Percentiles rank a stretch among this genome's conserved stretches.
Conservation (phyloP, 2,329 filamentous ascomycete genomes). For the Colletotrichum orchidophilum region DNA sequence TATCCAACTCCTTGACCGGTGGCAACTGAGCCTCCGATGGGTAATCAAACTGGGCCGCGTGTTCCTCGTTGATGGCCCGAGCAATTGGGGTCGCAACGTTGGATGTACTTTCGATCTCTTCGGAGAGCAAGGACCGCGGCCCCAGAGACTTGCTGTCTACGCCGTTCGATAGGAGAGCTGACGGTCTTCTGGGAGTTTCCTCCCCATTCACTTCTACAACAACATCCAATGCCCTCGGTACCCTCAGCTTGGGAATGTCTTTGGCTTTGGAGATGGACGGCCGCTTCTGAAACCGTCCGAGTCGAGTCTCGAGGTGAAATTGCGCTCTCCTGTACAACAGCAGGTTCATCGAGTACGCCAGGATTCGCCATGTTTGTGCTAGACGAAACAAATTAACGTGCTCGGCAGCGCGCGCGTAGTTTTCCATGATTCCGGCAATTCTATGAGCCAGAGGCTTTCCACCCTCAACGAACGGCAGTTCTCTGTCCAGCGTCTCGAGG, state of each 20-base stretch:
- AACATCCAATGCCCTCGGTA: constrained; percentile 39
- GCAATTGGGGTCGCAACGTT: constrained; percentile 69
- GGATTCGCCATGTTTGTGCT: constrained; percentile 71
- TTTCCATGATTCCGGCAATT: constrained; percentile 61
- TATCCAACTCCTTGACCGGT: constrained; percentile 60
- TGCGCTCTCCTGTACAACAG: constrained; percentile 64
- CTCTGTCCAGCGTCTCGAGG: constrained; percentile 60
- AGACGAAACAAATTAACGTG: constrained; percentile 65
- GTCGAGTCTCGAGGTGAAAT: constrained; percentile 63
- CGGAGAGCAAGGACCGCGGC: constrained; percentile 58
- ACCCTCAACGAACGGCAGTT: constrained; percentile 54
- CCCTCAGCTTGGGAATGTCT: constrained; percentile 42
- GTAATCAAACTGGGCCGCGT: constrained; percentile 38
- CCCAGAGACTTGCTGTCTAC: constrained; percentile 44
- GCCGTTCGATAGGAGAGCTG: constrained; percentile 40
- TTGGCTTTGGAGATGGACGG: constrained; percentile 36
- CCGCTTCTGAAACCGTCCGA: constrained; percentile 49
- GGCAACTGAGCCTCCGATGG: constrained; percentile 52
- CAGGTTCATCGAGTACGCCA: constrained; percentile 65
- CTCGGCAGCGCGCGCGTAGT: constrained; percentile 67
- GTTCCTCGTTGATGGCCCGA: constrained; percentile 56
- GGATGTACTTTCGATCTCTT: constrained; percentile 70
- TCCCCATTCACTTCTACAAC: constrained; percentile 43
- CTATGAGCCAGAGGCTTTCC: constrained; percentile 54
- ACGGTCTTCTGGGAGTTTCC: constrained; percentile 47